A percentile compares a stretch with the other conserved stretches of the same genome.
Conservation (phyloP, 1,139 yeast species). For the Groenewaldozyma sp. region DNA sequence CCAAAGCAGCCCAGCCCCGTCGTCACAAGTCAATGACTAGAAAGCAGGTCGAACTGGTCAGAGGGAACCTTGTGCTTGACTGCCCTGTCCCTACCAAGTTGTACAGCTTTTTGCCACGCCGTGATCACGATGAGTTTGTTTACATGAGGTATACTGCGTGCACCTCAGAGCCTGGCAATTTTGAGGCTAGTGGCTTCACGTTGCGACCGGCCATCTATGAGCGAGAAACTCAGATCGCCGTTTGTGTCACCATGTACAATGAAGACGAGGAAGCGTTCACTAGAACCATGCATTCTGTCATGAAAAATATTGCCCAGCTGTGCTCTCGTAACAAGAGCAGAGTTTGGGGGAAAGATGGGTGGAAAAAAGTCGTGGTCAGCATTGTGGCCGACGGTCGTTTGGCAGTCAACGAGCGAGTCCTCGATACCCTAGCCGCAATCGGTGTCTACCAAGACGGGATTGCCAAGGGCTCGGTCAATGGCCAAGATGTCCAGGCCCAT, state of each 20-base stretch:
- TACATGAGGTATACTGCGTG: conserved; percentile 94
- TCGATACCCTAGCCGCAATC: conserved; percentile 81
- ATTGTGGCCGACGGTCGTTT: conserved; percentile 91
- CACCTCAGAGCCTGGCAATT: conserved; percentile 81
- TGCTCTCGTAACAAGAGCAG: conserved; percentile 71
- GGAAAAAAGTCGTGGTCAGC: conserved; percentile 90
- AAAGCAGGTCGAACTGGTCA: conserved; percentile 56
- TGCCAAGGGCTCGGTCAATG: conserved; percentile 87
- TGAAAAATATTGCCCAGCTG: conserved; percentile 82
- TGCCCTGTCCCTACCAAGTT: conserved; percentile 89
- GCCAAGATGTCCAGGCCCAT: conserved; percentile 84
- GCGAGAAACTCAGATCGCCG: conserved; percentile 80
- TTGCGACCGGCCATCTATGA: conserved; percentile 75
- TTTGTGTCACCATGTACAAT: conserved; percentile 93
- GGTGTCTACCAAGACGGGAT: conserved; percentile 96
- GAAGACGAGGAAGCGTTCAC: conserved; percentile 85
- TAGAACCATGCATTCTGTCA: conserved; percentile 86
- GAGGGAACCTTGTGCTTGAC: conserved; percentile 78
- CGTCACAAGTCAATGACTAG: conserved; percentile 50
- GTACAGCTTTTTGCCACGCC: conserved; percentile 64
- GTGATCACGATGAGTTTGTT: conserved; percentile 85
- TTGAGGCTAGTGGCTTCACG: conserved; percentile 70
- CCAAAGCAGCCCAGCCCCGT: conserved; percentile 47
- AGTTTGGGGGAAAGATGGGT: conserved; percentile 90
- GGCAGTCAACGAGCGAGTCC: conserved; percentile 69